A percentile compares a stretch with the other conserved stretches of the same genome.
phyloP scores from a whole-genome alignment of 2,329 filamentous ascomycete genomes.

The Penicillium sclerotigenum region DNA sequence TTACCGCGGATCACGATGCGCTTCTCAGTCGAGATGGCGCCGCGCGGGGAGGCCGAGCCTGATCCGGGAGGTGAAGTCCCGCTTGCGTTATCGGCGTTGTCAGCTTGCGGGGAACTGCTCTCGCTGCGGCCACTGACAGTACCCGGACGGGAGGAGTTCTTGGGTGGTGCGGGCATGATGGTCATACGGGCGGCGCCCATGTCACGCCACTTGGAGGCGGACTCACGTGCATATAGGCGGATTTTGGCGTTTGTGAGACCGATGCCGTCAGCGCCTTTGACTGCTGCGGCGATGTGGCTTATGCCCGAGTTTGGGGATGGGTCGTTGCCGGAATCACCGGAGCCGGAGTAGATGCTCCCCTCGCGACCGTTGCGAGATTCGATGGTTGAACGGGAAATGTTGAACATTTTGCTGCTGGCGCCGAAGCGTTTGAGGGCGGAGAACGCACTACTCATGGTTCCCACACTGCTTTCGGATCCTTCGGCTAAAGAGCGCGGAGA shows the following conservation, averaged over 20 bases:
- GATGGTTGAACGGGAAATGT: conserved; percentile 76
- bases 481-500: conserved; percentile 55
- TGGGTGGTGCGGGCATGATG: conserved; percentile 62
- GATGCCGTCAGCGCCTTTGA: conserved; percentile 59
- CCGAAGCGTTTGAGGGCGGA: conserved; percentile 73
- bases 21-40: conserved; percentile 70
- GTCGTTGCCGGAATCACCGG: conserved; percentile 45
- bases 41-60: conserved; percentile 38
- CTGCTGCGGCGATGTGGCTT: conserved; percentile 48
- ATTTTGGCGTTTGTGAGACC: conserved; percentile 72
- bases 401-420: conserved; percentile 70
- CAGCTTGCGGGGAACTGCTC: conserved; percentile 22
- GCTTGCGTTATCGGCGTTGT: conserved; percentile 15
- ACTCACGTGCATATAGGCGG: conserved; percentile 75
- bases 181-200: conserved; percentile 80
- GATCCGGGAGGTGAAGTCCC: conserved; percentile 28
- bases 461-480: conserved; percentile 71
- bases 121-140: conserved; percentile 53
- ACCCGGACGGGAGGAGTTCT: conserved; percentile 30
- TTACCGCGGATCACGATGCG: conserved; percentile 75
- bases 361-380: conserved; percentile 53
- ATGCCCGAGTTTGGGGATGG: conserved; percentile 58
- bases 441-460: conserved; percentile 75
- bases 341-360: conserved; percentile 59
- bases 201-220: conserved; percentile 80